phyloP scores from a whole-genome alignment of 306 rosid genomes.

The Arachis stenosperma region DNA sequence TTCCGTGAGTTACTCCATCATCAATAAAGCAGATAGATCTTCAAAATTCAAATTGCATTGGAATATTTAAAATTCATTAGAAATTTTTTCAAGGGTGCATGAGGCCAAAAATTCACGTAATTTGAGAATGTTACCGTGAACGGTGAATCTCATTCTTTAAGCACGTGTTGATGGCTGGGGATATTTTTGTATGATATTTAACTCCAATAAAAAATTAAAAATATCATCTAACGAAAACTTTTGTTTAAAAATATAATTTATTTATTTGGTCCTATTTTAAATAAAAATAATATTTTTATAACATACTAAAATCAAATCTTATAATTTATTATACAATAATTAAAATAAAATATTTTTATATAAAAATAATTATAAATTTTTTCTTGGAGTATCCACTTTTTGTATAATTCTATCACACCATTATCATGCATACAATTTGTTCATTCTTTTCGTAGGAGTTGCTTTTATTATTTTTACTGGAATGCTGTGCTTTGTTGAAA shows the following conservation, averaged over 20 bases:
- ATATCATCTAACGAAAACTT: no score
- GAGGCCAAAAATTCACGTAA: background rate
- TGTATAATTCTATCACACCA: background rate
- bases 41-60: conserved; percentile 3
- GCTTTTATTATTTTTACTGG: background rate
- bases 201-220: no score
- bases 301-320: no score
- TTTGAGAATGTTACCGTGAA: background rate
- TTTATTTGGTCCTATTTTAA: no score
- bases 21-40: background rate
- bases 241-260: no score
- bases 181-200: no score
- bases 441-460: background rate
- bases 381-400: background rate
- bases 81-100: background rate
- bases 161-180: conserved; percentile 14
- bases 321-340: no score
- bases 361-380: no score
- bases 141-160: conserved; percentile 11
- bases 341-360: no score
- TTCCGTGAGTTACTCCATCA: background rate
- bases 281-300: no score
- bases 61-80: background rate
- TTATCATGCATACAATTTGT: background rate
- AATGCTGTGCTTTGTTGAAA: background rate